Conservation (phyloP, 257 asterid genomes). For the Jacaranda copaia region DNA sequence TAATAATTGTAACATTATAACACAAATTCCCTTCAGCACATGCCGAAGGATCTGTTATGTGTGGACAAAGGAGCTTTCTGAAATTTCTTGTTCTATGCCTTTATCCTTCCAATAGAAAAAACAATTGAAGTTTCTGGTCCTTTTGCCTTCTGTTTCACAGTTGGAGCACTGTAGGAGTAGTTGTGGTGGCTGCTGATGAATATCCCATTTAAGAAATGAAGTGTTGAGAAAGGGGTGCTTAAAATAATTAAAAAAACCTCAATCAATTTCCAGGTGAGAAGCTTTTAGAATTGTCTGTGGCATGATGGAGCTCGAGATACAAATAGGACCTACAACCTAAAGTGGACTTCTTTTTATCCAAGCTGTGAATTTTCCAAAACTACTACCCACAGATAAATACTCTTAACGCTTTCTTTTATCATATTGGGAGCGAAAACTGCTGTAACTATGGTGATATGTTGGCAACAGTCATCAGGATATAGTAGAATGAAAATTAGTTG, state of each 20-base stretch:
- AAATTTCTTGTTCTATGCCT: not conserved
- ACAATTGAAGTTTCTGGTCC: not conserved
- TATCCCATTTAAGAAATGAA: not conserved
- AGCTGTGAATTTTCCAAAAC: not conserved
- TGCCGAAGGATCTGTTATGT: not conserved
- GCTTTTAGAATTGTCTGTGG: slow-evolving; percentile 3
- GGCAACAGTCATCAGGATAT: slow-evolving; percentile 10
- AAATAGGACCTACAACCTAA: not conserved
- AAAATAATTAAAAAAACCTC: not conserved
- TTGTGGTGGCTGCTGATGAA: not conserved
- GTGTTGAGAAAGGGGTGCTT: not conserved
- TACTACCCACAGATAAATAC: not conserved
- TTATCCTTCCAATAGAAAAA: slow-evolving; percentile 7
- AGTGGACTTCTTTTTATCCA: not conserved
- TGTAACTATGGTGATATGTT: not conserved
- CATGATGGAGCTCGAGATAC: not conserved
- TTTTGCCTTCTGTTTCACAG: not conserved
- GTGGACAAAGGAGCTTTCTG: not conserved
- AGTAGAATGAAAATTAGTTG: not conserved
- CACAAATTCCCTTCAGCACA: not conserved
- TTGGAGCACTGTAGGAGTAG: not conserved
- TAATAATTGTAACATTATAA: not conserved
- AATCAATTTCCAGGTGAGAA: not conserved
- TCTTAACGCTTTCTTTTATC: not conserved
- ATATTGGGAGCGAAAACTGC: not conserved